A percentile compares a stretch with the other conserved stretches of the same genome.
These are phyloP conservation scores for Colletotrichum somersetense DNA, from an alignment of 2,329 filamentous ascomycete genomes.

Conservation along the genomic window DNA sequence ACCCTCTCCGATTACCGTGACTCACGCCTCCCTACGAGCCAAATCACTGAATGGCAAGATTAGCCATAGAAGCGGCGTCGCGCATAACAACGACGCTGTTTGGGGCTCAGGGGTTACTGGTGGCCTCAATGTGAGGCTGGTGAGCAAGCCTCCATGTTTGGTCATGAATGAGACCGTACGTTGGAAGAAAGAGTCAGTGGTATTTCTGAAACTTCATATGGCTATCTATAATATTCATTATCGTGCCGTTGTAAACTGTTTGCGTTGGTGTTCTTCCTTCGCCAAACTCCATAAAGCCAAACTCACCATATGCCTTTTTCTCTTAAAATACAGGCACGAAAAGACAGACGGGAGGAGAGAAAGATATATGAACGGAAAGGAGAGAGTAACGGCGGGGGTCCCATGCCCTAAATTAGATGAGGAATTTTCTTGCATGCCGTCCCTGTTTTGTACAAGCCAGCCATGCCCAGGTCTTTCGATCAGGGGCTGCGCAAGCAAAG, in stretches of 20 bases:
- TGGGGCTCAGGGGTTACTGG: background rate
- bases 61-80: too few relatives aligned
- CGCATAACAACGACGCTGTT: background rate
- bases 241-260: background rate
- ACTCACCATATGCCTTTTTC: background rate
- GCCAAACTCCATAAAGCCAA: conserved; percentile 1
- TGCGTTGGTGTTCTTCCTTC: background rate
- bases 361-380: background rate
- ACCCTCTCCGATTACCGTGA: background rate
- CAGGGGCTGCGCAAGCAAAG: background rate
- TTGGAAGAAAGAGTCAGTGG: background rate
- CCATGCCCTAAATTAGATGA: background rate
- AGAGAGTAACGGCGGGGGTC: background rate
- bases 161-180: background rate
- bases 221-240: background rate
- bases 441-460: background rate
- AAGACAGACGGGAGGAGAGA: background rate
- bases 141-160: background rate
- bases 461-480: background rate
- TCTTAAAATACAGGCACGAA: background rate
- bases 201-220: conserved; percentile 2
- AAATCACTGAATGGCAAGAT: background rate
- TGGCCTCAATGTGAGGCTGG: background rate
- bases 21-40: background rate
- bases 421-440: background rate